Base-by-base conservation (phyloP, 257 asterid species). In the Primulina eburnea region DNA sequence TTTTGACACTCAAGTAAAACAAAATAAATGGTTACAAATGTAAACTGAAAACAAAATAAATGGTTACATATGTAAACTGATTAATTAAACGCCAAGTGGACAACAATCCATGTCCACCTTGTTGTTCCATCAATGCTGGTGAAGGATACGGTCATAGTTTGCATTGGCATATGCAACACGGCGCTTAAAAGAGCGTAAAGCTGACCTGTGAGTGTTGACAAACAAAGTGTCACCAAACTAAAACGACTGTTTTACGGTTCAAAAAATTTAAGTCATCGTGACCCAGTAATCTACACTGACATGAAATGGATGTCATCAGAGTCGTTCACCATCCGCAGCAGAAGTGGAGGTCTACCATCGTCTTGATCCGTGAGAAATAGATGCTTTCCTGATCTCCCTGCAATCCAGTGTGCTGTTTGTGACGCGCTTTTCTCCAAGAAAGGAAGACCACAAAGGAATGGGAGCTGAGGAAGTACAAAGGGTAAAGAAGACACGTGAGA, bases 91-190 rank as follows among this genome's bases (percentile, higher is more conserved):
- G n/a, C n/a, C 53, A 11, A 12, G n/a, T n/a, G 53, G n/a, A 43
- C n/a, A 43, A 43, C 5, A 43, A 43, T 43, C n/a, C 53, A 43
- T 2, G 17, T 43, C 53, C 17, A 43, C 53, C n/a, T 43, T 43
- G 17, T 43, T 43, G n/a, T 11, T 43, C 53, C 53, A 43, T 12
- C 53, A 11, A 43, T 43, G 53, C n/a, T 12, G 53, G n/a, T 17
- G 69, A 76, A 87, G 95, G 95, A 89, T 92, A 92, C 96, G 88
- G 71, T 89, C 98, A 79, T 79, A 88, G 72, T 87, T 89, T 64
- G 96, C 96, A 63, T 92, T 92, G 47, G 98, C 95, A 81, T 92
- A 92, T 32, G 92, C 96, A 84, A 86, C 98, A 8, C 97, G 92
- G 20, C 98, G 96, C 86, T 86, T 92, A 78, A 92, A 92, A 68